Evolutionary conservation across 176 grass and related monocot species (phyloP), one percentile per base, ranked within the genome.

Genomic region (Calamus simplicifolius): DNA sequence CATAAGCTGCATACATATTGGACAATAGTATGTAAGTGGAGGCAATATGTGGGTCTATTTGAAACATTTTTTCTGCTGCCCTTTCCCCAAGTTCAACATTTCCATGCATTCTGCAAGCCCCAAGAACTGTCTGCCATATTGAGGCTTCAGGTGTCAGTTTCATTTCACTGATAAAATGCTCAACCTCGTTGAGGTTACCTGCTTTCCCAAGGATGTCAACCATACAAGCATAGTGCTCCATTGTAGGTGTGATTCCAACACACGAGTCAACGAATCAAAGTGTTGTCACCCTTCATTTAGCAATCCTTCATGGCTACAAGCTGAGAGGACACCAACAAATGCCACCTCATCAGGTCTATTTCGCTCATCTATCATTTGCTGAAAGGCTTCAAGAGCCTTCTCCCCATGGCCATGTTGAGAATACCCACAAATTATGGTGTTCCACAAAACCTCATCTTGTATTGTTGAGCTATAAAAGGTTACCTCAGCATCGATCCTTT

Each of bases 161-260:
- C 70, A 73, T 82, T 13, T 69, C 38, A 29, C 29, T 16, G 38
- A 76, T 78, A 70, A 80, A 55, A 50, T 49, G 66, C 73, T 79
- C 58, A 30, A 63, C 75, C 55, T 79, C 63, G 52, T n/a, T 27
- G 60, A 76, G 31, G 35, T 64, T 76, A 64, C 79, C 67, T 60
- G 85, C 67, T 65, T 78, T 86, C 3, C 48, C 65, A n/a, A 86
- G 74, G 59, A 81, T 74, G 66, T 81, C 52, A 52, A 79, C 48
- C 67, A 79, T 60, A 58, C 80, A 77, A 38, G 18, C 64, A 76
- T 56, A 52, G 30, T 82, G 76, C 27, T 80, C 76, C 30, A 73
- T 62, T 28, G 60, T 62, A 43, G 71, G 57, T 18, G 49, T 66
- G 51, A 82, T 64, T 61, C 71, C 57, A 52, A 79, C 2, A 67